Evolutionary conservation across 176 grass and related monocot species (phyloP), one percentile per base, ranked within the genome.

Genomic region (Zea luxurians): DNA sequence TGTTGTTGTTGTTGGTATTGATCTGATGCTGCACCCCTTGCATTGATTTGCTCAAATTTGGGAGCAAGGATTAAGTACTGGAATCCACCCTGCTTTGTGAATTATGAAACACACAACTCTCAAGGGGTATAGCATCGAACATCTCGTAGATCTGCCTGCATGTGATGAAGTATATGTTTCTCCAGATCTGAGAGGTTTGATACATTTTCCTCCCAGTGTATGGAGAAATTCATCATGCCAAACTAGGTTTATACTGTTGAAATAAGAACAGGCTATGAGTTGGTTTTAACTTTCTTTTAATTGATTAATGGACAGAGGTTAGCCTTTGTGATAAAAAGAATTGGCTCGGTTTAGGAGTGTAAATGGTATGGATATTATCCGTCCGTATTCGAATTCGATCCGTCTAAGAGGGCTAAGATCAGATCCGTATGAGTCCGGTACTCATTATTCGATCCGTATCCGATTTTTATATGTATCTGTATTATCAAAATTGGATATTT

Each of bases 191-290:
- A 47, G 41, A 61, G 46, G 34, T 74, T 3, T 3, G 4, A 44
- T 34, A 44, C 4, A 11, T 67, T 12, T 45, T 10, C 1, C 38
- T 74, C 0, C 27, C 38, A 64, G 41, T 70, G 45, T 15, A n/a
- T 36, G 13, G 59, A 49, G 18, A 40, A 41, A 63, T 10, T 64
- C 34, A 49, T 12, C 2, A 57, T 27, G 10, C 12, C 40, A 71
- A 69, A 48, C 37, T 81, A 37, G 53, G 4, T 76, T 76, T 35
- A 36, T 54, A 18, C 37, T 52, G 2, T 53, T 70, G 20, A 76
- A 75, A 36, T 35, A 21, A 76, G 57, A 76, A 76, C 4, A 70
- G 27, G 12, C 45, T 60, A 71, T 34, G 74, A 44, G 13, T 35
- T 78, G 4, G 2, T 54, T 63, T 1, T 71, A 5, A 57, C 72